Evolutionary conservation across 192 early-diverging fungal species (phyloP).

Genomic region (Martensiomyces pterosporus): DNA sequence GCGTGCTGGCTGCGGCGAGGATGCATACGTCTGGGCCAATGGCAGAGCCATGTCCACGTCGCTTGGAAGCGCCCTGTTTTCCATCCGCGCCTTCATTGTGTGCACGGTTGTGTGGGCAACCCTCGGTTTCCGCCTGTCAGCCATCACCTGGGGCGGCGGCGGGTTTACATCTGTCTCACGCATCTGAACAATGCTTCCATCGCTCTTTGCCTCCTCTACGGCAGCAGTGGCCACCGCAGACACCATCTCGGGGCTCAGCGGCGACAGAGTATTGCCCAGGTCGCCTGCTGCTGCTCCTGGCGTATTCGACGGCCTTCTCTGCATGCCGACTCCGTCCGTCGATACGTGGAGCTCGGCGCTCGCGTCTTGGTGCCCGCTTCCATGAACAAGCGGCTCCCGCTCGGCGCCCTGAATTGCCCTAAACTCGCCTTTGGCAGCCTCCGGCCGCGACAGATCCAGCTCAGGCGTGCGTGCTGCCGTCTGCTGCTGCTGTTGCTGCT

Average conservation of each 20-base stretch:
- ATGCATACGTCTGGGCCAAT: background rate
- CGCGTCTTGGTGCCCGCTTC: background rate
- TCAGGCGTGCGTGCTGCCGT: too few relatives aligned
- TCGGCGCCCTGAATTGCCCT: background rate
- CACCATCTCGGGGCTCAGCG: slow-evolving; percentile 30
- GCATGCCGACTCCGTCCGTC: too few relatives aligned
- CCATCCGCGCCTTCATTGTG: slow-evolving; percentile 49
- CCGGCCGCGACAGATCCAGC: background rate
- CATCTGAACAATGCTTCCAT: slow-evolving; percentile 36
- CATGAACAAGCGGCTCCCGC: background rate
- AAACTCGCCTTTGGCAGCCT: background rate
- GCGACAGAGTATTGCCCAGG: slow-evolving; percentile 7
- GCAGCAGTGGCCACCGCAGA: slow-evolving; percentile 43
- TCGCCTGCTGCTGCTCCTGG: background rate
- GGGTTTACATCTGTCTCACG: slow-evolving; percentile 21
- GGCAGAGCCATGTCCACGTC: slow-evolving; percentile 14
- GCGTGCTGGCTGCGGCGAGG: slow-evolving; percentile 17
- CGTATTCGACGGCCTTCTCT: too few relatives aligned
- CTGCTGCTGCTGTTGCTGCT: too few relatives aligned
- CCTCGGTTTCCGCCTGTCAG: slow-evolving; percentile 47
- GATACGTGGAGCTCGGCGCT: background rate
- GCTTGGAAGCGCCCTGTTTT: slow-evolving; percentile 22
- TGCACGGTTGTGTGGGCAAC: slow-evolving; percentile 44
- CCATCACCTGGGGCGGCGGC: slow-evolving; percentile 47
- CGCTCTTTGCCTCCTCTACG: slow-evolving; percentile 40